These are phyloP conservation scores for Penicillium sclerotiorum DNA, from an alignment of 2,329 filamentous ascomycete species.

Conservation along the genomic window DNA sequence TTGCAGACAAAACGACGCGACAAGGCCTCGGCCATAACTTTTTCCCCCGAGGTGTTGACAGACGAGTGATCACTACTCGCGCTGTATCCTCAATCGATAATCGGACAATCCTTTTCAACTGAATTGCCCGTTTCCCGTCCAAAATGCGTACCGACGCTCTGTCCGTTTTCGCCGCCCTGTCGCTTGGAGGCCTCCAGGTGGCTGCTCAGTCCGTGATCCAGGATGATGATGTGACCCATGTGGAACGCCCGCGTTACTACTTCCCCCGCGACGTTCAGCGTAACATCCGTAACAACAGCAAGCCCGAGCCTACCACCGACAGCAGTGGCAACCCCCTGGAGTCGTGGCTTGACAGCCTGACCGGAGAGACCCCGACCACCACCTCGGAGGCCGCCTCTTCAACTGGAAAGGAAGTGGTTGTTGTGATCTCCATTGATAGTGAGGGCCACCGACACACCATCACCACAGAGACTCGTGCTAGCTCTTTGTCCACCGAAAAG, in stretches of 20 bases:
- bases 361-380: constrained; percentile 1
- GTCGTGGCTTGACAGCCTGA: neutral
- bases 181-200: constrained; percentile 36
- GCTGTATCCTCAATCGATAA: constrained; percentile 18
- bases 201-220: constrained; percentile 25
- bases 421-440: constrained; percentile 22
- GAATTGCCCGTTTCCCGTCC: constrained; percentile 9
- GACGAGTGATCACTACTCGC: constrained; percentile 20
- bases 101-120: constrained; percentile 1
- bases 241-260: constrained; percentile 39
- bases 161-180: constrained; percentile 36
- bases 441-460: constrained; percentile 22
- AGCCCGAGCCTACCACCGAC: neutral
- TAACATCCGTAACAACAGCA: constrained; percentile 13
- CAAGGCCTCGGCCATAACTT: neutral
- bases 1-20: neutral
- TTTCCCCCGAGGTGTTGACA: constrained; percentile 19
- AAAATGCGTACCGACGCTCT: constrained; percentile 35
- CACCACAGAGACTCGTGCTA: constrained; percentile 16
- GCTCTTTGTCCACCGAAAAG: constrained; percentile 12
- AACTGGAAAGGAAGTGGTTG: constrained; percentile 21
- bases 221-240: constrained; percentile 26
- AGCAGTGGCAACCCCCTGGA: constrained; percentile 2
- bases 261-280: constrained; percentile 38
- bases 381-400: constrained; percentile 1